Conservation (phyloP, 208 protist genomes). For the Trypanosoma lewisi region DNA sequence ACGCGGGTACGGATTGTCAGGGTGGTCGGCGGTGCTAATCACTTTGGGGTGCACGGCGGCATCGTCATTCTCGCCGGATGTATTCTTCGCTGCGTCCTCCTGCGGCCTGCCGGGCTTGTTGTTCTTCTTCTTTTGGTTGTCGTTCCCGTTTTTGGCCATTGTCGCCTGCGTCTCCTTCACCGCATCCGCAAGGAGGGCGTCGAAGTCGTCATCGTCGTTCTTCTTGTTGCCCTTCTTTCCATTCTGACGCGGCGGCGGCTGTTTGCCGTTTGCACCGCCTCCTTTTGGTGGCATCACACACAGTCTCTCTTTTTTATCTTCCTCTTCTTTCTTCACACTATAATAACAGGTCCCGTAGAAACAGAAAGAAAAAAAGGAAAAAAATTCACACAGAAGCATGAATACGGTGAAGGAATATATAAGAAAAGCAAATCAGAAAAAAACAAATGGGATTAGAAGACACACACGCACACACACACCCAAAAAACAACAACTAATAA, state of each 20-base stretch:
- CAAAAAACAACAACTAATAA: no score
- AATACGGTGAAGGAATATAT: not conserved
- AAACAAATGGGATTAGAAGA: constrained; percentile 10
- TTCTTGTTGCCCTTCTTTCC: constrained; percentile 35
- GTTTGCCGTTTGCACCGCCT: constrained; percentile 25
- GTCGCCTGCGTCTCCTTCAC: constrained; percentile 52
- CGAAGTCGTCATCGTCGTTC: constrained; percentile 70
- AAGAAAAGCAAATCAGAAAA: not conserved
- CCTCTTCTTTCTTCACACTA: not conserved
- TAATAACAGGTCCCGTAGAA: not conserved
- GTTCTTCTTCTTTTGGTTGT: constrained; percentile 39
- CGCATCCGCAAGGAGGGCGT: constrained; percentile 63
- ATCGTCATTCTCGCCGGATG: constrained; percentile 4
- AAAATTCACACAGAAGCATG: no score
- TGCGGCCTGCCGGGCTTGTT: constrained; percentile 23
- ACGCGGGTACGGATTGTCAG: constrained; percentile 77
- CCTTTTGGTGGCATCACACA: constrained; percentile 55
- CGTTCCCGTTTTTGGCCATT: constrained; percentile 23
- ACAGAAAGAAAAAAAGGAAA: constrained; percentile 6
- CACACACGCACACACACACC: no score
- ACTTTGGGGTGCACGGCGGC: constrained; percentile 28
- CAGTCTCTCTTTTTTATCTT: not conserved
- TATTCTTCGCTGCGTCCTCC: constrained; percentile 11
- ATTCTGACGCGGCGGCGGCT: constrained; percentile 31
- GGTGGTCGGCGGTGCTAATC: constrained; percentile 62